Evolutionary conservation across 306 rosid species (phyloP), one percentile per base, ranked within the genome.

Genomic region (Sechiopsis laciniata): DNA sequence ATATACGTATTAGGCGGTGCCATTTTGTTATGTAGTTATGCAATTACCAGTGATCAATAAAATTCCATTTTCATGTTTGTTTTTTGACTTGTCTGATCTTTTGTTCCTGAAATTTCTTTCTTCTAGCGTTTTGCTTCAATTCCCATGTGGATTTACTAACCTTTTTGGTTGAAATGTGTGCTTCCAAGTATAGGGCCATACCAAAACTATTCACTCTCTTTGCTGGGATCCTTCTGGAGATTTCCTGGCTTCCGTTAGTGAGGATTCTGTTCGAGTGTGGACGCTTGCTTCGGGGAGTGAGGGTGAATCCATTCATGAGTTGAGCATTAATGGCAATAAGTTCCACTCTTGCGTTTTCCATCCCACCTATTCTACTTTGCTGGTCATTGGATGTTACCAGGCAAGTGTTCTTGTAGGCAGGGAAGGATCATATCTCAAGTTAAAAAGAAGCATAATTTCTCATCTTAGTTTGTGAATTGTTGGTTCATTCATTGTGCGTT

Each of bases 201-300:
- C 89, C 21, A 91, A 91, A 81, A 77, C 83, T 13, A 64, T 94
- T 65, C 74, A 80, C 67, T 94, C 89, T 21, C 92, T 94, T 72
- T 89, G 95, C 75, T 94, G 99, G 99, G 90, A 91, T 77, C 96
- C 92, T n/a, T 84, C 95, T 32, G 99, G 99, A 11, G 96, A 89
- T 77, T 87, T 82, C 72, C 83, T 94, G 56, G 99, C 99, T 75
- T 94, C 99, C 14, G 91, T 91, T 52, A 94, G 99, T 22, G 97
- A 94, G 87, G 99, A 94, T 75, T 94, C 91, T 9, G 99, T 94
- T 71, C 83, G 90, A 82, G 97, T 94, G 48, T 94, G 97, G 99
- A 75, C 82, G 12, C 86, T 91, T 51, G 91, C 97, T 79, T 73
- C 92, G 0, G 99, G 99, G 55, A 77, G 80, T 62, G 99, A 91